Base-by-base conservation (phyloP, 805 yeast genomes). In the Candida maltosa region DNA sequence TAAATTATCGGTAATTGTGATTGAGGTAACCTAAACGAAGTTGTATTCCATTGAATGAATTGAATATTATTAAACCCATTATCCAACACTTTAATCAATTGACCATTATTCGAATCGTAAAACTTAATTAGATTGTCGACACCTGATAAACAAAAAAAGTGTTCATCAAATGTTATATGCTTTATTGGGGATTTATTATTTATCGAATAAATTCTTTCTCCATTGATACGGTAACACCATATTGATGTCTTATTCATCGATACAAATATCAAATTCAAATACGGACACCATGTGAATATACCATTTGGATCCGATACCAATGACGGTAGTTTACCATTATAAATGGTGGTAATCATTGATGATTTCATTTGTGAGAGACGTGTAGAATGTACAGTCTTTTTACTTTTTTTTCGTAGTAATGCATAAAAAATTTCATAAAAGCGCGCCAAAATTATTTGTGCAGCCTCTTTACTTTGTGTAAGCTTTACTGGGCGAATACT, bases 171-270 rank as follows among this genome's bases (percentile, higher is more conserved):
- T 17, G 52, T 45, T 6, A 63, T 53, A 12, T 51, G 54, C 4
- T 54, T 37, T 19, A 66, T 65, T 11, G 48, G 49, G 7, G 62
- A 53, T 34, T 54, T 54, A 33, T 65, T 56, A 30, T 64, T 61
- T 18, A 71, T 56, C 11, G 76, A 65, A 65, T 76, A 77, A 4
- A 77, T 73, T 15, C 73, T 46, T 40, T 71, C 73, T 1, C 80
- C 82, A 39, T 70, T 73, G 27, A 69, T 53, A 31, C 86, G 67
- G 43, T 71, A 75, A 7, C 79, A 68, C 62, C 76, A 65, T 4
- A 67, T 47, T 4, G 73, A 78, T 52, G 37, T 62, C 39, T 47
- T 59, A 48, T 38, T 80, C 83, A 54, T 74, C 7, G 77, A 62
- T 2, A 78, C 50, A 5, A 78, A 72, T 22, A 81, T 42, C 21